Conservation (phyloP, 306 rosid species). For the Rosa lucieae region DNA sequence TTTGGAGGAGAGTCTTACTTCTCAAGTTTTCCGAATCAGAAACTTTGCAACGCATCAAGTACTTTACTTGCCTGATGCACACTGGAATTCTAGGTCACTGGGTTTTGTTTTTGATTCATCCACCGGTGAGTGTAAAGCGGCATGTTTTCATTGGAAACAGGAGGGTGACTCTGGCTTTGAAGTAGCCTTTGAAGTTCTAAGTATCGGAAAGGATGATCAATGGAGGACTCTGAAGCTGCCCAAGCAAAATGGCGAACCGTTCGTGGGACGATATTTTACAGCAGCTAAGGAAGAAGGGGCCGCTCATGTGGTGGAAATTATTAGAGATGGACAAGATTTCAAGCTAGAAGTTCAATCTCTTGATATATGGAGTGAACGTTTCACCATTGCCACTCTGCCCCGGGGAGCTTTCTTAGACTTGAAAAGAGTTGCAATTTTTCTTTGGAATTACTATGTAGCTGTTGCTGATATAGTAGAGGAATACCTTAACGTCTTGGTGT, state of each 20-base stretch:
- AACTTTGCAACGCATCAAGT: not conserved
- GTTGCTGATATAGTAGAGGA: not conserved
- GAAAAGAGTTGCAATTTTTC: not conserved
- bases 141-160: not conserved
- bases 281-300: not conserved
- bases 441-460: not conserved
- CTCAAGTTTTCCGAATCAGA: not conserved
- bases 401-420: not conserved
- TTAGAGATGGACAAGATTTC: not conserved
- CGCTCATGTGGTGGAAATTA: not conserved
- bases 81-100: not conserved
- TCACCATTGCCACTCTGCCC: not conserved
- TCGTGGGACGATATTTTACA: not conserved
- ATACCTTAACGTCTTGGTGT: not conserved
- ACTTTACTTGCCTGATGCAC: not conserved
- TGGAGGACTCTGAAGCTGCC: conserved; percentile 6
- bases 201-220: not conserved
- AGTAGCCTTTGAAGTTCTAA: not conserved
- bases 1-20: not conserved
- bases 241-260: not conserved
- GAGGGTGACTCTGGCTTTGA: not conserved
- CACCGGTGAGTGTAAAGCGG: conserved; percentile 6
- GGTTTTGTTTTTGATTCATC: not conserved
- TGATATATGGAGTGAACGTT: not conserved
- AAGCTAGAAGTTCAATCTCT: not conserved